Conservation (phyloP, 2,329 filamentous ascomycete genomes). For the Hypocrella siamensis region DNA sequence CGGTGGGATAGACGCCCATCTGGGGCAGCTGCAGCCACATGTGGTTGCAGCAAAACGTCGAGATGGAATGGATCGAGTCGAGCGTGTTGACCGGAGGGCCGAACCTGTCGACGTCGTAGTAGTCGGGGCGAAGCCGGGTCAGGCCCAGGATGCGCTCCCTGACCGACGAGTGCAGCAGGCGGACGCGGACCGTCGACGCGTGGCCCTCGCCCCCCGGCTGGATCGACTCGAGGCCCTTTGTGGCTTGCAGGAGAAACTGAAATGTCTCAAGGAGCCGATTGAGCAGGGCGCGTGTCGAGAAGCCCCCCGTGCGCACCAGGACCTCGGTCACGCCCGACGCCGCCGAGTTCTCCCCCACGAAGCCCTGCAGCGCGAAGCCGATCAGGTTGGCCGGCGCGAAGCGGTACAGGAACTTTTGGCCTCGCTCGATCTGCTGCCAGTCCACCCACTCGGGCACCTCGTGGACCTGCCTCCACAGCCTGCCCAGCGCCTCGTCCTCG, state of each 20-base stretch:
- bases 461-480: slow-evolving; percentile 43
- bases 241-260: slow-evolving; percentile 37
- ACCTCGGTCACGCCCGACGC: slow-evolving; percentile 47
- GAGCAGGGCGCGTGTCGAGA: slow-evolving; percentile 42
- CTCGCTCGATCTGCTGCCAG: slow-evolving; percentile 48
- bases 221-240: slow-evolving; percentile 38
- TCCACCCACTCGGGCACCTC: slow-evolving; percentile 50
- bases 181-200: slow-evolving; percentile 44
- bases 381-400: slow-evolving; percentile 47
- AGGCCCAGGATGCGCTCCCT: slow-evolving; percentile 46
- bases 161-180: slow-evolving; percentile 49
- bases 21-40: slow-evolving; percentile 47
- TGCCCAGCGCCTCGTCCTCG: slow-evolving; percentile 12
- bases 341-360: slow-evolving; percentile 23
- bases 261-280: slow-evolving; percentile 35
- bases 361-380: slow-evolving; percentile 23
- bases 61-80: slow-evolving; percentile 48
- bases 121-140: slow-evolving; percentile 33
- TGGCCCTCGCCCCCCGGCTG: slow-evolving; percentile 47
- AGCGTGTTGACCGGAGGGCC: slow-evolving; percentile 51
- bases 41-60: slow-evolving; percentile 44
- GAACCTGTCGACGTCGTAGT: slow-evolving; percentile 41
- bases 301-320: slow-evolving; percentile 49
- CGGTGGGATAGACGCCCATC: slow-evolving; percentile 42
- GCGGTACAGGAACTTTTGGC: slow-evolving; percentile 48